These are phyloP conservation scores for Boletus rufocinnamomeus DNA, from an alignment of 768 basidiomycete species.

Conservation along the genomic window DNA sequence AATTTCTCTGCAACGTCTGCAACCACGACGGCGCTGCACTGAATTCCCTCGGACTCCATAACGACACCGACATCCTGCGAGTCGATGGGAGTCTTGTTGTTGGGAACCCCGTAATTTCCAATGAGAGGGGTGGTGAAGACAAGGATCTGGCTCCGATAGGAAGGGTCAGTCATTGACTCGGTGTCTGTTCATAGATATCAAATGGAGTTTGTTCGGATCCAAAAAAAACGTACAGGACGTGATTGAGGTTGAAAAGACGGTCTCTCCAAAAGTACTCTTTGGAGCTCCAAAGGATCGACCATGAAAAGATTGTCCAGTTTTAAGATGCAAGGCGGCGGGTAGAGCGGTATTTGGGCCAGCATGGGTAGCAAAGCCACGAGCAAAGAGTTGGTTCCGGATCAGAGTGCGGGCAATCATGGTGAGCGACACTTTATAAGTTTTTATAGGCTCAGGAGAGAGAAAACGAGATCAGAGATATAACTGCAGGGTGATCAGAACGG, in stretches of 20 bases:
- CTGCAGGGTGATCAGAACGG: conserved; percentile 43
- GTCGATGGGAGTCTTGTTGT: conserved; percentile 72
- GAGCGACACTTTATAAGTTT: conserved; percentile 25
- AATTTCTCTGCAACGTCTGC: conserved; percentile 94
- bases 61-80: conserved; percentile 80
- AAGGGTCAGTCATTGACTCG: conserved; percentile 99
- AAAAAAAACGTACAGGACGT: conserved; percentile 75
- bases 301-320: conserved; percentile 89
- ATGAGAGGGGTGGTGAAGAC: conserved; percentile 99
- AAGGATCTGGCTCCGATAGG: conserved; percentile 96
- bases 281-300: conserved; percentile 90
- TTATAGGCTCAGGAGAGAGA: conserved; percentile 58
- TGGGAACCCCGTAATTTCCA: conserved; percentile 96
- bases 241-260: conserved; percentile 98
- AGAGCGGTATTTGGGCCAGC: conserved; percentile 46
- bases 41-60: conserved; percentile 86
- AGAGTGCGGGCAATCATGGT: conserved; percentile 62
- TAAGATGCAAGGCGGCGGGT: conserved; percentile 89
- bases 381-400: conserved; percentile 48
- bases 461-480: conserved; percentile 90
- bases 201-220: conserved; percentile 4
- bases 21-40: conserved; percentile 91
- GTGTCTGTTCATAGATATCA: conserved; percentile 64
- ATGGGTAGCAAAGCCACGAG: conserved; percentile 70
- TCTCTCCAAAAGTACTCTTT: conserved; percentile 90